phyloP scores from a whole-genome alignment of 768 basidiomycete genomes.

The Pleurotus tuoliensis region DNA sequence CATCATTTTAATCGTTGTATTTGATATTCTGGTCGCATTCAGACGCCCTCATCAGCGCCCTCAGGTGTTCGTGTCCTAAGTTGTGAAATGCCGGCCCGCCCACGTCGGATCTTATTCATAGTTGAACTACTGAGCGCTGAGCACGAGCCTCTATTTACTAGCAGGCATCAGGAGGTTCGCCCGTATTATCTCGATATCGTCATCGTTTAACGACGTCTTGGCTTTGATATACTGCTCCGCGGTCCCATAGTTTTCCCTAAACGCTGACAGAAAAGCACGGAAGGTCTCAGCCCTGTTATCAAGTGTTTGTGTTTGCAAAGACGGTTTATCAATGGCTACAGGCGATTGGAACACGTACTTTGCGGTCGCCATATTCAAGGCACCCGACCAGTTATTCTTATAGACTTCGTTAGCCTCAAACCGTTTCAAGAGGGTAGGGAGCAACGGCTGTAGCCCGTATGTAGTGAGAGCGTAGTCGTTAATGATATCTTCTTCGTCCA shows the following conservation, averaged over 20 bases:
- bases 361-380: conserved; percentile 29
- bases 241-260: conserved; percentile 32
- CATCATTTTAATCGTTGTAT: too few species aligned
- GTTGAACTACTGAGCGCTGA: too few species aligned
- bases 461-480: conserved; percentile 38
- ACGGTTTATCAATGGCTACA: background rate
- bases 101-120: too few species aligned
- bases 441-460: conserved; percentile 30
- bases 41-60: too few species aligned
- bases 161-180: conserved; percentile 1
- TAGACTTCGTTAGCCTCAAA: conserved; percentile 25
- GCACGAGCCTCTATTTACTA: too few species aligned
- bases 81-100: too few species aligned
- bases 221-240: conserved; percentile 30
- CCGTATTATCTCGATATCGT: conserved; percentile 19
- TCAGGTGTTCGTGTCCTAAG: too few species aligned
- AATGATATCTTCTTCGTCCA: conserved; percentile 32
- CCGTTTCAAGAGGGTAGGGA: conserved; percentile 25
- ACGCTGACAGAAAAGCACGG: conserved; percentile 24
- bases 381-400: conserved; percentile 30
- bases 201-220: conserved; percentile 24
- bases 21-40: too few species aligned
- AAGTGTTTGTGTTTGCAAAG: background rate
- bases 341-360: conserved; percentile 19
- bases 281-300: conserved; percentile 31